These are phyloP conservation scores for Lonicera japonica DNA, from an alignment of 129 eudicot genomes.

Conservation along the genomic window DNA sequence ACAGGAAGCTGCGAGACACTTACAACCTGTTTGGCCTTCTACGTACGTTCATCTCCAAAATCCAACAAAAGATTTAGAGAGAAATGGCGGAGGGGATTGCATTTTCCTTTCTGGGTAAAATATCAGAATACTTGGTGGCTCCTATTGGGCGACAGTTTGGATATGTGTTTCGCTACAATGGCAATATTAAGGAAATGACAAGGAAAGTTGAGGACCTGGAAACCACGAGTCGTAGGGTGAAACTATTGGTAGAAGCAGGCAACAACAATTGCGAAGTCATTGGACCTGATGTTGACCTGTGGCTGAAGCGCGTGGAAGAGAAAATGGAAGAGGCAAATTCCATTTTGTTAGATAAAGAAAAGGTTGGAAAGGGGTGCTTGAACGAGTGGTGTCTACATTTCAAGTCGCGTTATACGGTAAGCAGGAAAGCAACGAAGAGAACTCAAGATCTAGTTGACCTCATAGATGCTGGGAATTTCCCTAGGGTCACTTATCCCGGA, in stretches of 20 bases:
- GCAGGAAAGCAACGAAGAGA: constrained; percentile 7
- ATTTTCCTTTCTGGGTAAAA: not conserved
- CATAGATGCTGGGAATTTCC: not conserved
- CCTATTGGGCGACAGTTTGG: not conserved
- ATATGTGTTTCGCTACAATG: not conserved
- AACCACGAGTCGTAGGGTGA: not conserved
- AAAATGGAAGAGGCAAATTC: not conserved
- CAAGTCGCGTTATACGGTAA: constrained; percentile 5
- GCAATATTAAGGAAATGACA: constrained; percentile 6
- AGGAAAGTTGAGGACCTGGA: not conserved
- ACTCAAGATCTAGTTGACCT: not conserved
- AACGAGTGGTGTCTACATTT: not conserved
- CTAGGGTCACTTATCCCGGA: not conserved
- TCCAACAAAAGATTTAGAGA: too few species aligned
- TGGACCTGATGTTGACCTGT: not conserved
- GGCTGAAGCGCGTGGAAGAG: constrained; percentile 8
- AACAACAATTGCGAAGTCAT: constrained; percentile 1
- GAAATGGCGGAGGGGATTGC: not conserved
- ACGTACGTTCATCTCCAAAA: not conserved
- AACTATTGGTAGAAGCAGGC: not conserved
- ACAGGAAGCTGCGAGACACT: too few species aligned
- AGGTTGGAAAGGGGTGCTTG: not conserved
- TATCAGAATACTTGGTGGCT: not conserved
- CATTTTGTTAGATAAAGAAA: not conserved
- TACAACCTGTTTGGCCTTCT: too few species aligned